phyloP scores from a whole-genome alignment of 768 basidiomycete species.

The Pholiota molesta region DNA sequence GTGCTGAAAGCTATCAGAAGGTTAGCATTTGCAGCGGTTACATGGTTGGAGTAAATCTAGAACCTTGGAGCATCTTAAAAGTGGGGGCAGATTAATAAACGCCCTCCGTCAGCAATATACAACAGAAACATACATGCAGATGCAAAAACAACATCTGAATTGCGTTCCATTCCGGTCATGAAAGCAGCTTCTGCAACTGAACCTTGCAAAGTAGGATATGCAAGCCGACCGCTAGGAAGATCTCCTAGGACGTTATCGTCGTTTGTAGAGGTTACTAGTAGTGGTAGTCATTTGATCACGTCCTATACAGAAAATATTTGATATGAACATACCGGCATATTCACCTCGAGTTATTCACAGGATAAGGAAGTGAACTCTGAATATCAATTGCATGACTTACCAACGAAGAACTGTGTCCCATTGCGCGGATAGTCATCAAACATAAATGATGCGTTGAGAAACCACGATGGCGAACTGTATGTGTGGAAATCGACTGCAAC shows the following conservation, averaged over 20 bases:
- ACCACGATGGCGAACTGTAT: no score
- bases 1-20: conserved; percentile 31
- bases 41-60: no score
- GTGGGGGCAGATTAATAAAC: no score
- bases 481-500: no score
- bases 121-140: no score
- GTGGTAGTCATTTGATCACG: no score
- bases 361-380: not conserved
- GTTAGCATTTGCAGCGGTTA: no score
- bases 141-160: conserved; percentile 55
- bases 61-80: no score
- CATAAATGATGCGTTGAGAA: no score
- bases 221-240: conserved; percentile 30
- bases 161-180: conserved; percentile 63
- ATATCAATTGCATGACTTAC: conserved; percentile 18
- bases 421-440: conserved; percentile 37
- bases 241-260: conserved; percentile 30
- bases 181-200: conserved; percentile 58
- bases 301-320: no score
- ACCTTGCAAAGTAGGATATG: conserved; percentile 36
- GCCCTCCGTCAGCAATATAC: no score
- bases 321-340: conserved; percentile 42
- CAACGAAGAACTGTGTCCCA: conserved; percentile 54
- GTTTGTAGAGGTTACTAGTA: conserved; percentile 27
- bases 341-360: conserved; percentile 32